Percentiles rank a stretch among this genome's conserved stretches.
phyloP scores from a whole-genome alignment of 1,139 yeast species.

The Candida tunisiensis region DNA sequence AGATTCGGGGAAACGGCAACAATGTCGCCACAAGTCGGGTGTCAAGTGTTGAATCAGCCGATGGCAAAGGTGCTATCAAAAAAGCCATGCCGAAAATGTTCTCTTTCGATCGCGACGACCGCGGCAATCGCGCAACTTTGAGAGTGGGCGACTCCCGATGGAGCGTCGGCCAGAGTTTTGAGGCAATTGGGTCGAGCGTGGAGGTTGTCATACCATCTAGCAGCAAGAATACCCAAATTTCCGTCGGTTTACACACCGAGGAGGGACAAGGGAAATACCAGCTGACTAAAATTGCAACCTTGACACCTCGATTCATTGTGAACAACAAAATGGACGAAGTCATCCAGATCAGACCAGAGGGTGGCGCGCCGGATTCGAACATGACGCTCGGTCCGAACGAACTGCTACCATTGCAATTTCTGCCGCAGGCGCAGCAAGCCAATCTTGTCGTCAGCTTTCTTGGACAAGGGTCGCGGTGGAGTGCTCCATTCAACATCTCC shows the following conservation, averaged over 20 bases:
- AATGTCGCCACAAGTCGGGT: constrained; percentile 27
- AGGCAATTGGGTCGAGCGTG: constrained; percentile 72
- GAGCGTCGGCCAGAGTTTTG: constrained; percentile 69
- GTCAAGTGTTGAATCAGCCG: constrained; percentile 9
- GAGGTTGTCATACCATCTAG: constrained; percentile 43
- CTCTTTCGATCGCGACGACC: constrained; percentile 50
- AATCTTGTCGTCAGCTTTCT: constrained; percentile 43
- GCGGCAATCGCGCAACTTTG: constrained; percentile 53
- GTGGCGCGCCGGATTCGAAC: constrained; percentile 9
- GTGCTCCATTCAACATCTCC: constrained; percentile 72
- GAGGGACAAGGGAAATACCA: constrained; percentile 85
- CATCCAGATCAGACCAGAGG: constrained; percentile 42
- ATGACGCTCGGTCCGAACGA: constrained; percentile 29
- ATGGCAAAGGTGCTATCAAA: constrained; percentile 12
- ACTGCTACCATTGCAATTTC: constrained; percentile 46
- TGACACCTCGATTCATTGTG: constrained; percentile 72
- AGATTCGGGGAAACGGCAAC: constrained; percentile 38
- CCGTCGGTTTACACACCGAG: constrained; percentile 54
- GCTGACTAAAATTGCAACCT: constrained; percentile 57
- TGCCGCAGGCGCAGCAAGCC: constrained; percentile 31
- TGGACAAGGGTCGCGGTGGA: constrained; percentile 52
- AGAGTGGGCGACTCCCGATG: constrained; percentile 56
- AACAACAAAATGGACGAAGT: constrained; percentile 42
- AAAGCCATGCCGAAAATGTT: constrained; percentile 57
- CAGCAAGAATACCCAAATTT: constrained; percentile 47